A percentile compares a stretch with the other conserved stretches of the same genome.
These are phyloP conservation scores for Dimocarpus longan DNA, from an alignment of 345 rosid genomes.

Conservation along the genomic window DNA sequence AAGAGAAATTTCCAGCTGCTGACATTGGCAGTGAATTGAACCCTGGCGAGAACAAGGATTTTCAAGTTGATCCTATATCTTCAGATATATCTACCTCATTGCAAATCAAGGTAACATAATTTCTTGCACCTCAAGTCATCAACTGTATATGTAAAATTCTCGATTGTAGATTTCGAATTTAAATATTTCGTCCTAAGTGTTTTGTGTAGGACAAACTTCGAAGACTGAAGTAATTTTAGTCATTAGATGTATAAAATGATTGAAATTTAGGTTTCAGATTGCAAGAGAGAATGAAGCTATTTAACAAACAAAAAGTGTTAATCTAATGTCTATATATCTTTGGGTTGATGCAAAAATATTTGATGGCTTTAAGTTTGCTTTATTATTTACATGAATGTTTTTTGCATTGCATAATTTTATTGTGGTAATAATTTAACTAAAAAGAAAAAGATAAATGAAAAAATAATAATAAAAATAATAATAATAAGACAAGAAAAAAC, in stretches of 20 bases:
- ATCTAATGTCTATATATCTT: too few relatives aligned
- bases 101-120: constrained; percentile 25
- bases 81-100: constrained; percentile 37
- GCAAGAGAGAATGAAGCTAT: not conserved
- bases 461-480: too few relatives aligned
- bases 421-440: not conserved
- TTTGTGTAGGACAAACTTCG: not conserved
- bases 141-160: not conserved
- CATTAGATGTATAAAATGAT: too few relatives aligned
- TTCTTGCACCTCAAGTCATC: not conserved
- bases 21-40: constrained; percentile 43
- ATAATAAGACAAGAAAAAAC: not conserved
- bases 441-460: not conserved
- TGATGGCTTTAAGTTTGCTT: too few relatives aligned
- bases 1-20: constrained; percentile 49
- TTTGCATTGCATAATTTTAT: not conserved
- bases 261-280: not conserved
- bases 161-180: too few relatives aligned
- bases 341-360: too few relatives aligned
- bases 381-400: too few relatives aligned
- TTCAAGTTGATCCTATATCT: constrained; percentile 51
- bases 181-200: too few relatives aligned
- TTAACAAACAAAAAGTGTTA: not conserved
- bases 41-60: constrained; percentile 37
- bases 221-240: not conserved